Conservation (phyloP, 2,329 filamentous ascomycete species). For the Alternaria hordeiaustralica region DNA sequence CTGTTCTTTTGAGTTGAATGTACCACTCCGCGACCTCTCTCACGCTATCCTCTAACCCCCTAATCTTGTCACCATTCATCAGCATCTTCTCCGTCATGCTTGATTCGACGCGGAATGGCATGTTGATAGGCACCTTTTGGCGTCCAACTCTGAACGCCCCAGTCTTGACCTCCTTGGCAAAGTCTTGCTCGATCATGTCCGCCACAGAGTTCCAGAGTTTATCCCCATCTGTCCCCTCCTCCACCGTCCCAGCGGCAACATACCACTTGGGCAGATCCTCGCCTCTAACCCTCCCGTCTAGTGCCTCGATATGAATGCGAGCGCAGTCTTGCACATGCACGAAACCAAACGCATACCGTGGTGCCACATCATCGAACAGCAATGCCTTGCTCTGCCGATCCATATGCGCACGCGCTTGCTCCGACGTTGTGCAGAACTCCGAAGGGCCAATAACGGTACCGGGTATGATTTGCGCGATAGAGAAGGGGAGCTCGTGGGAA, state of each 20-base stretch:
- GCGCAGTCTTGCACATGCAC: constrained; percentile 43
- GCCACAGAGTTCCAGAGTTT: constrained; percentile 33
- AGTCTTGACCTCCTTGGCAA: constrained; percentile 19
- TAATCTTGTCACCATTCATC: constrained; percentile 25
- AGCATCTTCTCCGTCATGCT: constrained; percentile 33
- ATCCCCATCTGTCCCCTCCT: constrained; percentile 23
- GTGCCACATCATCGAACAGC: constrained; percentile 38
- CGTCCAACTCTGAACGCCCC: constrained; percentile 33
- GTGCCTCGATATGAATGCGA: constrained; percentile 38
- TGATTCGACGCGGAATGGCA: constrained; percentile 42
- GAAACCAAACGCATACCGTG: constrained; percentile 45
- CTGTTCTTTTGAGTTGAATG: constrained; percentile 10
- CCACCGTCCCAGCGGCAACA: constrained; percentile 33
- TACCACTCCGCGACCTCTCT: constrained; percentile 41
- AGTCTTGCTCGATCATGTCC: constrained; percentile 28
- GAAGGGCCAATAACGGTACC: constrained; percentile 44
- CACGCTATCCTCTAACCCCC: constrained; percentile 31
- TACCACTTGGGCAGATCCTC: constrained; percentile 35
- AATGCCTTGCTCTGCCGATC: constrained; percentile 43
- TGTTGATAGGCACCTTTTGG: constrained; percentile 35
- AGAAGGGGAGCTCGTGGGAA: constrained; percentile 25
- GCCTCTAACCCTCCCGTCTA: constrained; percentile 25
- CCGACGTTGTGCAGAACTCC: constrained; percentile 31
- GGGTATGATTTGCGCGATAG: constrained; percentile 42
- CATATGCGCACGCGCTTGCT: constrained; percentile 27